Evolutionary conservation across 257 asterid genomes (phyloP), one percentile per base, ranked within the genome.

Genomic region (Cordia subcordata): DNA sequence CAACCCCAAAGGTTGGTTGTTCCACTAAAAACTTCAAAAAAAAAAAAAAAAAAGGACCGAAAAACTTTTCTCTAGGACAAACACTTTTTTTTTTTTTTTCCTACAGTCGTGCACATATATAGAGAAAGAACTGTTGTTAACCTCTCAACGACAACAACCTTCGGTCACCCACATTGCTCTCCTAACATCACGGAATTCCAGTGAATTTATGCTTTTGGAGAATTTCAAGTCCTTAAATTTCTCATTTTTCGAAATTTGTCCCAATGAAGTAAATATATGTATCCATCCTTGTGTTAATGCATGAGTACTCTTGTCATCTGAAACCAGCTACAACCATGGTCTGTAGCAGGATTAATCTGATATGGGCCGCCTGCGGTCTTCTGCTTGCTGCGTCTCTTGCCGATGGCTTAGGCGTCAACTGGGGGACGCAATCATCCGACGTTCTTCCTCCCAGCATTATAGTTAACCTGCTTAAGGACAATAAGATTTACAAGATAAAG

Each of bases 381-480:
- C 13, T 61, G 49, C 19, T 61, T 33, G 37, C 20, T 12, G 50
- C 53, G 19, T 27, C 12, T 40, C 13, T 38, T 14, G 72, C n/a
- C 1, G 58, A 85, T 21, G 78, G 82, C 55, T 56, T 88, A 1
- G 96, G 96, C 8, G 88, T 83, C 20, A 88, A 85, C 21, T 88
- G 95, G 95, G 96, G 96, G 37, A 80, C 85, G 1, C 96, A 85
- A 17, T 79, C 96, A 1, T 58, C 96, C 0, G 90, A 85, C 12
- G 66, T 58, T 33, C 33, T 88, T 44, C 58, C 67, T 13, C 90
- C 96, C 0, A 10, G 37, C 0, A 10, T 21, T 16, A 67, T 88
- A 8, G 70, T 64, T 32, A 88, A 85, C 63, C 61, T 88, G 71
- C 81, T 88, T 10, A 76, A 73, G 58, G 96, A 88, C 72, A 88